phyloP scores from a whole-genome alignment of 2,329 filamentous ascomycete species.

The Ascochyta clinopodiicola region DNA sequence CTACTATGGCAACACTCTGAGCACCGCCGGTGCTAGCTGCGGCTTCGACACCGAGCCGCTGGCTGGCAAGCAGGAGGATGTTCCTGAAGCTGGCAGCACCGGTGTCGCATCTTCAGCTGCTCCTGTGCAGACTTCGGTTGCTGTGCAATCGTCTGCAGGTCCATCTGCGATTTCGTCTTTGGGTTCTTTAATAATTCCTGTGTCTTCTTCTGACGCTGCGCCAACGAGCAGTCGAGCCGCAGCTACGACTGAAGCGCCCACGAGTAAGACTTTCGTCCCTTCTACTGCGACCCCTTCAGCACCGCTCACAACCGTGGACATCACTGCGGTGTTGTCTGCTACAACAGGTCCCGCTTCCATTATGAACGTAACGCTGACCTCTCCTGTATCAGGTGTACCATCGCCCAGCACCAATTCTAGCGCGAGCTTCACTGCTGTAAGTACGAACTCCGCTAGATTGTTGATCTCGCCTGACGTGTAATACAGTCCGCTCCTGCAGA shows the following conservation, averaged over 20 bases:
- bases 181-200: slow-evolving; percentile 3
- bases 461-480: neutral
- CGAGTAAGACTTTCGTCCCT: slow-evolving; percentile 10
- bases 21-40: slow-evolving; percentile 37
- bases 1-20: slow-evolving; percentile 51
- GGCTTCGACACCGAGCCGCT: slow-evolving; percentile 24
- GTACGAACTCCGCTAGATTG: neutral
- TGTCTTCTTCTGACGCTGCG: slow-evolving; percentile 6
- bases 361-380: slow-evolving; percentile 12
- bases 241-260: neutral
- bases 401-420: slow-evolving; percentile 20
- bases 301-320: neutral
- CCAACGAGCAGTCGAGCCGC: neutral
- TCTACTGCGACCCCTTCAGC: slow-evolving; percentile 1
- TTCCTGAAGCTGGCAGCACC: slow-evolving; percentile 19
- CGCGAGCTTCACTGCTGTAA: slow-evolving; percentile 23
- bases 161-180: neutral
- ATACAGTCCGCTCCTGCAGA: slow-evolving; percentile 24
- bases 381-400: slow-evolving; percentile 7
- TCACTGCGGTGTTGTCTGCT: neutral
- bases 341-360: neutral
- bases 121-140: slow-evolving; percentile 15
- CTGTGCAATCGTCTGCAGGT: neutral
- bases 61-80: slow-evolving; percentile 29
- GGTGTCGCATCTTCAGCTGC: slow-evolving; percentile 12